phyloP scores from a whole-genome alignment of 257 asterid genomes.

The Orobanche coerulescens region DNA sequence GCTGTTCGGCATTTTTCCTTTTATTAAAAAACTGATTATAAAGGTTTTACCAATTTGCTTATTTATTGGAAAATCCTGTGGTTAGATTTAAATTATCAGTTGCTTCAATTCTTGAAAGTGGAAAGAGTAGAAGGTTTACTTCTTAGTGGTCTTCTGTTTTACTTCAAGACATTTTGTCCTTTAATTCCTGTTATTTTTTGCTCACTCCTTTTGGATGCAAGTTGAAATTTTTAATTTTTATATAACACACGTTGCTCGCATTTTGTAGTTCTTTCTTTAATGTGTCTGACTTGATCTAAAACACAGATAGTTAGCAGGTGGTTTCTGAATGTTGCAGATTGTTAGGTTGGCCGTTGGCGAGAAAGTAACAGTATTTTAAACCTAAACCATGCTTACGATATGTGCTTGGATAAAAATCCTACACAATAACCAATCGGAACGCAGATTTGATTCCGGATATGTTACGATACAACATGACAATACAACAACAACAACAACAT shows the following conservation, averaged over 20 bases:
- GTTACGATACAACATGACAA: too few species aligned
- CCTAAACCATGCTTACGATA: not conserved
- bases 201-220: not conserved
- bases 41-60: not conserved
- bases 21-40: not conserved
- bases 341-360: not conserved
- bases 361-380: not conserved
- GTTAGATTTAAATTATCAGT: not conserved
- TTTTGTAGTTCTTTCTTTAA: conserved; percentile 1
- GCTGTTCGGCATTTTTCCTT: not conserved
- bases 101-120: not conserved
- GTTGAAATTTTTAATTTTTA: not conserved
- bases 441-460: too few species aligned
- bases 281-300: not conserved
- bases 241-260: not conserved
- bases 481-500: too few species aligned
- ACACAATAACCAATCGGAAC: too few species aligned
- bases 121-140: not conserved
- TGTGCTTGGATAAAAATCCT: too few species aligned
- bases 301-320: not conserved
- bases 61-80: not conserved
- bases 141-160: not conserved
- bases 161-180: not conserved
- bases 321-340: not conserved
- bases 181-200: not conserved